Evolutionary conservation across 1,139 yeast genomes (phyloP).

Genomic region (Kazachstania sp.): DNA sequence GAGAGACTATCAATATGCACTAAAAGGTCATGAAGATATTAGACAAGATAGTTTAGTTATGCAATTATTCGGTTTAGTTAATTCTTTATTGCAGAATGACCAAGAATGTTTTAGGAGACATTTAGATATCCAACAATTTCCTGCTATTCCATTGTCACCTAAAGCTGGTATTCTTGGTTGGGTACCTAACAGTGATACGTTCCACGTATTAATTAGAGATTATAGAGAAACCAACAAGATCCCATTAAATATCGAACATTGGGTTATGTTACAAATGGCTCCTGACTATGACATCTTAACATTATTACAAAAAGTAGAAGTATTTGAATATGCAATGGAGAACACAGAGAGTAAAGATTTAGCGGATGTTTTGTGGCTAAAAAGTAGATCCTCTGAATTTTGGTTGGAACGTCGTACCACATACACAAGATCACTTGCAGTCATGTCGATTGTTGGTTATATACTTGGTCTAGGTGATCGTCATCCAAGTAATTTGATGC

Average conservation of each 20-base stretch:
- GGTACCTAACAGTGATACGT: constrained; percentile 96
- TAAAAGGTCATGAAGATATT: constrained; percentile 97
- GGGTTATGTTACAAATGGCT: constrained; percentile 96
- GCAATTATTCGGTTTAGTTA: constrained; percentile 95
- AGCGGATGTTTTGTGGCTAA: constrained; percentile 91
- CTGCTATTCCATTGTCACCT: constrained; percentile 94
- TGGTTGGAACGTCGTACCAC: constrained; percentile 97
- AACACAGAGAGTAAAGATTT: constrained; percentile 95
- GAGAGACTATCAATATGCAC: constrained; percentile 65
- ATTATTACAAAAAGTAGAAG: constrained; percentile 86
- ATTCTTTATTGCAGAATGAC: constrained; percentile 79
- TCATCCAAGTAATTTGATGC: constrained; percentile 94
- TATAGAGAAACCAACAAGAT: constrained; percentile 89
- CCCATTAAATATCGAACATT: constrained; percentile 81
- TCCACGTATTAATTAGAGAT: constrained; percentile 87
- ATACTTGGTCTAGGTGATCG: constrained; percentile 95
- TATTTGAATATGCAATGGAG: constrained; percentile 90
- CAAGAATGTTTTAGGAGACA: constrained; percentile 96
- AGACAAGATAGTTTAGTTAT: constrained; percentile 95
- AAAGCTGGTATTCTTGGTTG: constrained; percentile 94
- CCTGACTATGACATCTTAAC: constrained; percentile 92
- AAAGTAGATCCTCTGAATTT: constrained; percentile 90
- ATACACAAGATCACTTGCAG: constrained; percentile 90
- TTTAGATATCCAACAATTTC: constrained; percentile 80
- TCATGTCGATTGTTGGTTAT: constrained; percentile 98